Percentiles rank a stretch among this genome's conserved stretches.
phyloP scores from a whole-genome alignment of 139 green algal genomes.

The Closterium sp. region DNA sequence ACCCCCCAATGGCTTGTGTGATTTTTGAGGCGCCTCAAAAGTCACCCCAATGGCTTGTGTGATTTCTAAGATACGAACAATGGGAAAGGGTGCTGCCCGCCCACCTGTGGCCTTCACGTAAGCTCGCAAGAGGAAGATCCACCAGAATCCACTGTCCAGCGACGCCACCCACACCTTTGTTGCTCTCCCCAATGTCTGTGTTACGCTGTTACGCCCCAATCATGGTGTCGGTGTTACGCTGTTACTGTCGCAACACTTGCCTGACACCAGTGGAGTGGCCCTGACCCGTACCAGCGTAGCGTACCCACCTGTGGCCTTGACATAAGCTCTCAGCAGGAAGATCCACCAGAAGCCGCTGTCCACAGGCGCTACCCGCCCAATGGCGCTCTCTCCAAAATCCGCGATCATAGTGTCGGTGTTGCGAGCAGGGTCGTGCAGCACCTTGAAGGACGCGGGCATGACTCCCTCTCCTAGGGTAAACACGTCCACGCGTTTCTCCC shows the following conservation, averaged over 20 bases:
- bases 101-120: conserved; percentile 19
- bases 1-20: no score
- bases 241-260: no score
- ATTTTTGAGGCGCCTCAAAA: background rate
- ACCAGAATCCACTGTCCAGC: no score
- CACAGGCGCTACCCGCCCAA: conserved; percentile 33
- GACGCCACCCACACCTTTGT: conserved; percentile 30
- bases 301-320: conserved; percentile 29
- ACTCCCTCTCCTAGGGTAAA: conserved; percentile 49
- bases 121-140: no score
- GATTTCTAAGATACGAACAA: no score
- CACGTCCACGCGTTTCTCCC: conserved; percentile 48
- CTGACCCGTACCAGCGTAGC: background rate
- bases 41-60: no score
- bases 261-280: no score
- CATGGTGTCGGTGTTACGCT: no score
- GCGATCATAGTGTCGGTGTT: conserved; percentile 50
- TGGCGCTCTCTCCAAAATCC: conserved; percentile 52
- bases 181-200: conserved; percentile 50
- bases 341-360: conserved; percentile 51
- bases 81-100: background rate
- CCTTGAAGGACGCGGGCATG: conserved; percentile 50
- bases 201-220: no score
- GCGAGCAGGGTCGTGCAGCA: conserved; percentile 35
- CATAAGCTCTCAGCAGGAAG: conserved; percentile 44